phyloP scores from a whole-genome alignment of 257 asterid genomes.

The Avicennia marina region DNA sequence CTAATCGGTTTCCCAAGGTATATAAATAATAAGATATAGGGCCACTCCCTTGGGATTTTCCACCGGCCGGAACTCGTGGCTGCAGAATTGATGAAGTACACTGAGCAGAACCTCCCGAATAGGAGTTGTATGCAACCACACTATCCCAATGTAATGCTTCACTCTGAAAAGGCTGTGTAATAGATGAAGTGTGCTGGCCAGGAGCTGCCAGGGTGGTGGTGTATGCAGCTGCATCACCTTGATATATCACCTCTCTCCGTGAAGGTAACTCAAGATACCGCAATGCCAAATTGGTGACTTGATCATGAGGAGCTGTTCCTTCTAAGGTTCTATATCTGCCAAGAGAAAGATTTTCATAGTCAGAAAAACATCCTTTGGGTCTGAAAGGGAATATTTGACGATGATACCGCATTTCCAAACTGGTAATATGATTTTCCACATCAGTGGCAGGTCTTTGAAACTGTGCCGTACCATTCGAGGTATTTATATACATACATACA shows the following conservation, averaged over 20 bases:
- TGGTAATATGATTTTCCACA: no score
- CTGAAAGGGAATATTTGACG: no score
- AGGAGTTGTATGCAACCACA: conserved; percentile 10
- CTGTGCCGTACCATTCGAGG: no score
- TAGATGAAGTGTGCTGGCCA: conserved; percentile 23
- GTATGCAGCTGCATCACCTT: conserved; percentile 19
- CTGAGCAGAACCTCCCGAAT: conserved; percentile 19
- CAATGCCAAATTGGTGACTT: conserved; percentile 17
- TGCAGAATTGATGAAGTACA: conserved; percentile 24
- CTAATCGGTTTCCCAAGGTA: not conserved
- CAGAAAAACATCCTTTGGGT: not conserved
- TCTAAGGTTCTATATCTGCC: conserved; percentile 18
- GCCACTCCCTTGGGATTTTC: conserved; percentile 13
- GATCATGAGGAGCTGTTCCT: conserved; percentile 2
- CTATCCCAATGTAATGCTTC: not conserved
- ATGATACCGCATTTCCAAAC: no score
- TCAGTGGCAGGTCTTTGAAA: no score
- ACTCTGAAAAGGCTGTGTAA: not conserved
- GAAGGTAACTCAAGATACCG: conserved; percentile 20
- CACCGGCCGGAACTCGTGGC: conserved; percentile 21
- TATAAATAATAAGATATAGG: conserved; percentile 17
- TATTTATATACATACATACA: no score
- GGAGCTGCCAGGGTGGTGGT: conserved; percentile 21
- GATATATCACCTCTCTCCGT: conserved; percentile 19
- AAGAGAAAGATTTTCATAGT: conserved; percentile 17